phyloP scores from a whole-genome alignment of 2,329 filamentous ascomycete species.

The Thermoascus crustaceus region DNA sequence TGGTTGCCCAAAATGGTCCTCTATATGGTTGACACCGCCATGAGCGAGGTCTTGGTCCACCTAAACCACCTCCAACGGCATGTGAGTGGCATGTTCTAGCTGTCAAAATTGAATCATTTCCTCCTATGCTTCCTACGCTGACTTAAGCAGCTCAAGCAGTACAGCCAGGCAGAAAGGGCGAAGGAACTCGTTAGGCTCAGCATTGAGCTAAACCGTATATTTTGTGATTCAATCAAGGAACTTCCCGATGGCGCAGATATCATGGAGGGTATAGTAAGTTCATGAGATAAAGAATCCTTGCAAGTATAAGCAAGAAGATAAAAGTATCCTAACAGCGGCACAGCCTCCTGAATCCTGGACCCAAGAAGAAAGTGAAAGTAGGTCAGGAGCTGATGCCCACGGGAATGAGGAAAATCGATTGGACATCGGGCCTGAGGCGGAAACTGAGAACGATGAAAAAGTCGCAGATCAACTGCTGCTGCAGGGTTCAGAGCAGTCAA shows the following conservation, averaged over 20 bases:
- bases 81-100: too few relatives aligned
- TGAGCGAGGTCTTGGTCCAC: too few relatives aligned
- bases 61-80: too few relatives aligned
- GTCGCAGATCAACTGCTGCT: too few relatives aligned
- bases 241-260: slow-evolving; percentile 13
- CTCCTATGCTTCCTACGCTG: not conserved
- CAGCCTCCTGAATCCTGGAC: not conserved
- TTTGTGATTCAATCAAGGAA: slow-evolving; percentile 21
- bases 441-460: too few relatives aligned
- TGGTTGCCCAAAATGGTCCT: too few relatives aligned
- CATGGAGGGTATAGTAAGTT: slow-evolving; percentile 13
- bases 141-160: slow-evolving; percentile 20
- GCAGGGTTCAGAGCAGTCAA: too few relatives aligned
- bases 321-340: not conserved
- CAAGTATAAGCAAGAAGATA: slow-evolving; percentile 5
- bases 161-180: slow-evolving; percentile 22
- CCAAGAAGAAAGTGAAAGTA: slow-evolving; percentile 7
- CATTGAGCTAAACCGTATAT: slow-evolving; percentile 24
- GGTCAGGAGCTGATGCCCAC: slow-evolving; percentile 21
- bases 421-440: too few relatives aligned
- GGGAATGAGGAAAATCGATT: too few relatives aligned
- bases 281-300: not conserved
- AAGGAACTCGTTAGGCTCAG: slow-evolving; percentile 29
- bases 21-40: too few relatives aligned
- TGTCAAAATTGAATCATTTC: too few relatives aligned